Evolutionary conservation across 1,139 yeast genomes (phyloP).

Genomic region (Diutina scorzettiae): DNA sequence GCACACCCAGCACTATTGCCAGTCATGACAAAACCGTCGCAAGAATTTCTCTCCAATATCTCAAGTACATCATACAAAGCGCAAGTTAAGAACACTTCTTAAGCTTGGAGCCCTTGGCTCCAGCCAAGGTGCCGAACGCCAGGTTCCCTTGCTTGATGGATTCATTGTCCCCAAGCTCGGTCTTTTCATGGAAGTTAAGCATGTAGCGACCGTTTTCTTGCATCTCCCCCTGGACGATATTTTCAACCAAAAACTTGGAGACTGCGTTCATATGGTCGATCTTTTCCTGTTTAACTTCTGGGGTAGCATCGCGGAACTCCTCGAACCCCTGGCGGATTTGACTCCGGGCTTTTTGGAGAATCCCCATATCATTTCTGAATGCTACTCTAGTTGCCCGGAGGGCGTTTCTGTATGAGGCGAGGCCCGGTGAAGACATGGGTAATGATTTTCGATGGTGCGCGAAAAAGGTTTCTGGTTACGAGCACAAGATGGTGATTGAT

Average conservation of each 20-base stretch:
- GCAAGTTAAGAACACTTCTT: constrained; percentile 3
- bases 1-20: too few relatives aligned
- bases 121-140: constrained; percentile 30
- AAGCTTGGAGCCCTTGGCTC: constrained; percentile 17
- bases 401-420: constrained; percentile 51
- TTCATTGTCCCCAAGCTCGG: constrained; percentile 87
- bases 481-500: background rate
- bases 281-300: constrained; percentile 35
- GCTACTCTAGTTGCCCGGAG: constrained; percentile 63
- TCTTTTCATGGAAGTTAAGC: constrained; percentile 64
- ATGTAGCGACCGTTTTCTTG: constrained; percentile 34
- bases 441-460: background rate
- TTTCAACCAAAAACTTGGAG: constrained; percentile 50
- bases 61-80: too few relatives aligned
- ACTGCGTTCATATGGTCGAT: constrained; percentile 57
- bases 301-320: constrained; percentile 17
- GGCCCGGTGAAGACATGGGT: background rate
- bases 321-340: constrained; percentile 54
- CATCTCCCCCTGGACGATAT: constrained; percentile 74
- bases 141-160: constrained; percentile 23
- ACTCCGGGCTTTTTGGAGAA: constrained; percentile 50
- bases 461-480: background rate
- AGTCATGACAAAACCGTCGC: too few relatives aligned
- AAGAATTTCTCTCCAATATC: too few relatives aligned
- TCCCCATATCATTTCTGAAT: constrained; percentile 25